Evolutionary conservation across 2,329 filamentous ascomycete genomes (phyloP).

Genomic region (Aspergillus ochraceus): DNA sequence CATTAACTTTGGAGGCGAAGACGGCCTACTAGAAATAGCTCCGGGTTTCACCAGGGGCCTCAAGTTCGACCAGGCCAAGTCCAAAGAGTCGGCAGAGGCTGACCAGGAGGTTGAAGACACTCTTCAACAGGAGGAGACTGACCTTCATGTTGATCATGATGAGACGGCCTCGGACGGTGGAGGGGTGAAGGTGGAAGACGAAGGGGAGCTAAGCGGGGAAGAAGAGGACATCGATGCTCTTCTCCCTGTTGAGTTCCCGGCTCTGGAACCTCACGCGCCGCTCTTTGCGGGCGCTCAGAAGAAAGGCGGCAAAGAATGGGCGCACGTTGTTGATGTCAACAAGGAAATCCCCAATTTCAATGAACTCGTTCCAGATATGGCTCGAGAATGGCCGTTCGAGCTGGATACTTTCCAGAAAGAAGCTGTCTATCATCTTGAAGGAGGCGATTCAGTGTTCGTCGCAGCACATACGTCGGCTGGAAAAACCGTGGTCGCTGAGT

Average conservation of each 20-base stretch:
- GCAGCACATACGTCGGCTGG: slow-evolving; percentile 96
- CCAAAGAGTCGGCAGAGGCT: slow-evolving; percentile 58
- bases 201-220: slow-evolving; percentile 32
- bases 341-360: slow-evolving; percentile 90
- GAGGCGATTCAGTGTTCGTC: slow-evolving; percentile 95
- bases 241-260: slow-evolving; percentile 88
- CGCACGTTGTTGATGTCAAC: slow-evolving; percentile 96
- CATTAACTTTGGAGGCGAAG: slow-evolving; percentile 76
- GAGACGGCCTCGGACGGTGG: slow-evolving; percentile 42
- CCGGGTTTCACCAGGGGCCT: slow-evolving; percentile 82
- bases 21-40: slow-evolving; percentile 75
- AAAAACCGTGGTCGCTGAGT: slow-evolving; percentile 97
- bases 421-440: slow-evolving; percentile 94
- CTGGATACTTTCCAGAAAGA: slow-evolving; percentile 98
- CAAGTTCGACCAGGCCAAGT: slow-evolving; percentile 64
- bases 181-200: slow-evolving; percentile 26
- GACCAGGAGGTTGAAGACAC: slow-evolving; percentile 70
- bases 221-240: slow-evolving; percentile 75
- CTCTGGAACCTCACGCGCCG: slow-evolving; percentile 78
- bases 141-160: slow-evolving; percentile 52
- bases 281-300: slow-evolving; percentile 70
- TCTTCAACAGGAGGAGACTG: slow-evolving; percentile 49
- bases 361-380: slow-evolving; percentile 94
- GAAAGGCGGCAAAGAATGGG: slow-evolving; percentile 84
- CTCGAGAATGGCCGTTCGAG: slow-evolving; percentile 93